Evolutionary conservation across 2,329 filamentous ascomycete genomes (phyloP).

Genomic region (Zelopaecilomyces penicillatus): DNA sequence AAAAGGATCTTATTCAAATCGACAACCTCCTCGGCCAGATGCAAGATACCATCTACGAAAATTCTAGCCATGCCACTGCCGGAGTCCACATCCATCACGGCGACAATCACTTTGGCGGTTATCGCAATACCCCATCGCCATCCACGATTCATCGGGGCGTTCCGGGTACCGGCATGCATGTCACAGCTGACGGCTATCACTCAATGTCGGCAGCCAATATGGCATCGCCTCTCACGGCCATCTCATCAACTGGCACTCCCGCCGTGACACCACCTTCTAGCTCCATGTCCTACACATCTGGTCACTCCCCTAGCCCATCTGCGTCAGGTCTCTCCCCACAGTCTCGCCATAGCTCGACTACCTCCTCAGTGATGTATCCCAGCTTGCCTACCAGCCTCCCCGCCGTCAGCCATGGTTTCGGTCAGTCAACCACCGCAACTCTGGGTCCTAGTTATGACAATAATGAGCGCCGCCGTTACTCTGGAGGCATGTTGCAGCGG

Average conservation of each 20-base stretch:
- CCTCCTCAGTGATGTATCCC: slow-evolving; percentile 63
- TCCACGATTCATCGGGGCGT: slow-evolving; percentile 32
- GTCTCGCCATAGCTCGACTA: slow-evolving; percentile 51
- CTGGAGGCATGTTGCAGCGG: slow-evolving; percentile 58
- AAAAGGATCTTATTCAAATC: slow-evolving; percentile 87
- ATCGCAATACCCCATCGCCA: slow-evolving; percentile 50
- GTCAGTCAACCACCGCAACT: slow-evolving; percentile 61
- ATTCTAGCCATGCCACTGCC: slow-evolving; percentile 70
- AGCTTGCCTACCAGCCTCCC: slow-evolving; percentile 49
- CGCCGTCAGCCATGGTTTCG: slow-evolving; percentile 61
- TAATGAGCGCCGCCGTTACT: slow-evolving; percentile 56
- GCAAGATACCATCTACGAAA: slow-evolving; percentile 93
- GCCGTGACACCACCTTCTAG: slow-evolving; percentile 70
- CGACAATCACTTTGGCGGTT: slow-evolving; percentile 53
- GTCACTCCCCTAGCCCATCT: slow-evolving; percentile 67
- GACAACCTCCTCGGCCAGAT: slow-evolving; percentile 94
- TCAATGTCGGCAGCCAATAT: slow-evolving; percentile 46
- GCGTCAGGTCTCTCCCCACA: slow-evolving; percentile 61
- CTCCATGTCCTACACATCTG: slow-evolving; percentile 67
- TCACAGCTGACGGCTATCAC: slow-evolving; percentile 29
- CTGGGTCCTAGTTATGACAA: slow-evolving; percentile 59
- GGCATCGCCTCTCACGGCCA: slow-evolving; percentile 51
- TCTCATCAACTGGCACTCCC: slow-evolving; percentile 60
- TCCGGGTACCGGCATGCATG: slow-evolving; percentile 19
- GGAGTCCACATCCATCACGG: slow-evolving; percentile 69